Evolutionary conservation across 495 filamentous ascomycete species (phyloP).

Genomic region (Daldinia grandis): DNA sequence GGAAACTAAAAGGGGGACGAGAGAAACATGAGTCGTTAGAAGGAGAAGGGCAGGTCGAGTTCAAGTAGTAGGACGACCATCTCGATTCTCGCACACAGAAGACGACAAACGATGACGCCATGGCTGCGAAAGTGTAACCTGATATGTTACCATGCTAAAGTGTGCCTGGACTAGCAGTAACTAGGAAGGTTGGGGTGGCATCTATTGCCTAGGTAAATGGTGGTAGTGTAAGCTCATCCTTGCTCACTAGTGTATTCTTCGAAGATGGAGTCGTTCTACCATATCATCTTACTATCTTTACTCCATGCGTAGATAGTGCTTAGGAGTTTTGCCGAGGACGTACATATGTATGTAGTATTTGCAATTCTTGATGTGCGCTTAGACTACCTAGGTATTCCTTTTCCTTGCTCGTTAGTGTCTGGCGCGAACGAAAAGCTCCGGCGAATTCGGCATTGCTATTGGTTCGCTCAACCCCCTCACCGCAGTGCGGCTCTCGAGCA

Average conservation of each 20-base stretch:
- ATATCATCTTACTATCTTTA: neutral
- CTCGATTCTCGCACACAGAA: slow-evolving; percentile 19
- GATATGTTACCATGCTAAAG: neutral
- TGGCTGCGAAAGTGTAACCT: slow-evolving; percentile 12
- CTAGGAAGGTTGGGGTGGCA: slow-evolving; percentile 9
- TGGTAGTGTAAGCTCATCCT: slow-evolving; percentile 11
- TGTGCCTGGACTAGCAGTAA: slow-evolving; percentile 11
- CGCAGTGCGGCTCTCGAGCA: slow-evolving; percentile 18
- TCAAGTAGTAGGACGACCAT: slow-evolving; percentile 25
- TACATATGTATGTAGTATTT: no score
- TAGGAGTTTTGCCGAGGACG: neutral
- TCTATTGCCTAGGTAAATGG: neutral
- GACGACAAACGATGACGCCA: slow-evolving; percentile 35
- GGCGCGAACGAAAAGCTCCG: slow-evolving; percentile 20
- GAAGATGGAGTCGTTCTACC: neutral
- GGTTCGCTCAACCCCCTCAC: slow-evolving; percentile 14
- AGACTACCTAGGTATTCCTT: neutral
- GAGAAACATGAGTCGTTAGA: slow-evolving; percentile 2
- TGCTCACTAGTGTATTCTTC: slow-evolving; percentile 7
- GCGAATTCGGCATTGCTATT: slow-evolving; percentile 10
- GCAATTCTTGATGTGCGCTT: slow-evolving; percentile 5
- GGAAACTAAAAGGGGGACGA: slow-evolving; percentile 16
- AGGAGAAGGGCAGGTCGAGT: slow-evolving; percentile 21
- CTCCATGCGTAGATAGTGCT: neutral
- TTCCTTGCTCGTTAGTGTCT: slow-evolving; percentile 30